Evolutionary conservation across 768 basidiomycete genomes (phyloP).

Genomic region (Tricholoma bakamatsutake): DNA sequence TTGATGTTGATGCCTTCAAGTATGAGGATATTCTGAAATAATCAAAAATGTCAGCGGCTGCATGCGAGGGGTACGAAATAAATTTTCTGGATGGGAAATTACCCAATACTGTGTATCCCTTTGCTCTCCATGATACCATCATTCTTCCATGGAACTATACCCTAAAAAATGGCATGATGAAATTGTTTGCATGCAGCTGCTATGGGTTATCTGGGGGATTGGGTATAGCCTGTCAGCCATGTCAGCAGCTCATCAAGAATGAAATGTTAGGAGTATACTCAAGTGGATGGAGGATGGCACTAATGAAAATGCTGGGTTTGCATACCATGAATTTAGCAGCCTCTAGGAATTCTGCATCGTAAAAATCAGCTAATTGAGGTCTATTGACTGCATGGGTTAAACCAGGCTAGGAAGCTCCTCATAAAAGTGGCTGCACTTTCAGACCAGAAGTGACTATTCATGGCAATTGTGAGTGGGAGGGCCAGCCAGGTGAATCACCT

Average conservation of each 20-base stretch:
- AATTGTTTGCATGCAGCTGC: not conserved
- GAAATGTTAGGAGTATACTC: not conserved
- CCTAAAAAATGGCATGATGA: not conserved
- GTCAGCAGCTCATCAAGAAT: not conserved
- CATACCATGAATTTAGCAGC: constrained; percentile 4
- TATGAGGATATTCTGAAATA: not conserved
- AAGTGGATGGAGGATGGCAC: constrained; percentile 4
- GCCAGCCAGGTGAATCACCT: no score
- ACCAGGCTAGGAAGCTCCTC: constrained; percentile 13
- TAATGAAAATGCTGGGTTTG: constrained; percentile 10
- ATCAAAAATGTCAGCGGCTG: not conserved
- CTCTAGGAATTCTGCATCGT: no score
- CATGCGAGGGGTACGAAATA: constrained; percentile 14
- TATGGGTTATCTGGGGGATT: not conserved
- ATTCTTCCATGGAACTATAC: constrained; percentile 19
- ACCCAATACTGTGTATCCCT: constrained; percentile 19
- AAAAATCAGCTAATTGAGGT: constrained; percentile 7
- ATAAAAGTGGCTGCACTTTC: no score
- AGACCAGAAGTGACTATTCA: no score
- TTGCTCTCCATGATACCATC: constrained; percentile 17
- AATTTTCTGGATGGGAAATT: constrained; percentile 15
- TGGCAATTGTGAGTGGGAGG: no score
- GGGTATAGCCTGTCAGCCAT: not conserved
- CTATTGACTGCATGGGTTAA: constrained; percentile 11
- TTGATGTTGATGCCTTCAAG: not conserved